Percentiles rank a stretch among this genome's conserved stretches.
These are phyloP conservation scores for Backusella mclennaniae DNA, from an alignment of 192 early-diverging fungal species.

Conservation along the genomic window DNA sequence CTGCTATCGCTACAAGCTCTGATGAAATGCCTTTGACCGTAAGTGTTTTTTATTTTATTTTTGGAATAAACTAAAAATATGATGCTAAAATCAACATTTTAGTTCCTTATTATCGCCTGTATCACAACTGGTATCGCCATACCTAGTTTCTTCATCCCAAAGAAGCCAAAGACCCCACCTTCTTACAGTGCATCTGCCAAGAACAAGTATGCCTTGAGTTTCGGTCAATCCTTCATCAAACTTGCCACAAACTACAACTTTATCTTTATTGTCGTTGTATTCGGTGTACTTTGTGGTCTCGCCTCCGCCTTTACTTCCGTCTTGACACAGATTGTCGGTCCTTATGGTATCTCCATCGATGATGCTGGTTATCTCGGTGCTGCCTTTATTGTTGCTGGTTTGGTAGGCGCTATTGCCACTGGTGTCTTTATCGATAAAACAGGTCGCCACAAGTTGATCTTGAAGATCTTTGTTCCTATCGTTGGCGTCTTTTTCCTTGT, in stretches of 20 bases:
- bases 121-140: constrained; percentile 41
- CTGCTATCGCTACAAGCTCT: constrained; percentile 37
- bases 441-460: constrained; percentile 47
- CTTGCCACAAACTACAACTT: constrained; percentile 44
- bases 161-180: constrained; percentile 47
- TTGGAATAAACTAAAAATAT: no score
- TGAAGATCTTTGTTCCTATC: constrained; percentile 46
- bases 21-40: constrained; percentile 33
- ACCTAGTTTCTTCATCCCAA: constrained; percentile 42
- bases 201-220: constrained; percentile 29
- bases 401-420: constrained; percentile 51
- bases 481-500: constrained; percentile 43
- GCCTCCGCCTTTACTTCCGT: constrained; percentile 47
- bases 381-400: constrained; percentile 53
- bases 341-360: constrained; percentile 41
- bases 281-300: constrained; percentile 47
- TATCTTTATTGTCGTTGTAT: constrained; percentile 44
- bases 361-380: constrained; percentile 57
- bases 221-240: constrained; percentile 35
- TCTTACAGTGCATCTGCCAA: constrained; percentile 43
- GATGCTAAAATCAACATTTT: neutral
- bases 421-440: constrained; percentile 52
- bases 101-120: constrained; percentile 40
- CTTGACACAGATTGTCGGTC: constrained; percentile 41
- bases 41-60: constrained; percentile 1